Evolutionary conservation across 1,284 basidiomycete genomes (phyloP).

Genomic region (Boletellus dicymbophilus): DNA sequence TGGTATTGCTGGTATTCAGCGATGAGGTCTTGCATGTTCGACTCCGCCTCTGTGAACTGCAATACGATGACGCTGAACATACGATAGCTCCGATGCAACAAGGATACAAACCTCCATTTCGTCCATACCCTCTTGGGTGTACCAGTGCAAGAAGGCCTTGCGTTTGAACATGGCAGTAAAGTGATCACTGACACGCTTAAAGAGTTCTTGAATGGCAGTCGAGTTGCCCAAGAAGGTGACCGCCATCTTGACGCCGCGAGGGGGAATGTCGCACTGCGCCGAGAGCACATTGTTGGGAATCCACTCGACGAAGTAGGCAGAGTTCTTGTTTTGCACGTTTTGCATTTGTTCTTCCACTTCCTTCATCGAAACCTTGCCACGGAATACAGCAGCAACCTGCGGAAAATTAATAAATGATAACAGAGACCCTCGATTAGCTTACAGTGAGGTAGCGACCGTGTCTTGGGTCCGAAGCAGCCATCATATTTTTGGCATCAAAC

Average conservation of each 20-base stretch:
- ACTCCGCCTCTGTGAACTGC: conserved; percentile 92
- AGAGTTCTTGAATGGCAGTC: conserved; percentile 95
- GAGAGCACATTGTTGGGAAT: conserved; percentile 98
- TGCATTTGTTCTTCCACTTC: conserved; percentile 99
- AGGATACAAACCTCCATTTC: conserved; percentile 82
- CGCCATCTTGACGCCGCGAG: conserved; percentile 92
- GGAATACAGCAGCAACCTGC: conserved; percentile 95
- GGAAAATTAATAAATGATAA: conserved; percentile 4
- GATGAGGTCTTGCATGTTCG: conserved; percentile 95
- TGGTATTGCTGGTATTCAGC: conserved; percentile 98
- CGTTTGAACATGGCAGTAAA: conserved; percentile 99
- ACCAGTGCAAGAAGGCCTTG: conserved; percentile 99
- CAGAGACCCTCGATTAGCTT: conserved; percentile 21
- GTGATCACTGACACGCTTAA: conserved; percentile 97
- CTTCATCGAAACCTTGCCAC: conserved; percentile 98
- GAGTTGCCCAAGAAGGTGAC: conserved; percentile 98
- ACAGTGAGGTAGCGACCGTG: conserved; percentile 95
- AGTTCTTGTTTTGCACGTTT: conserved; percentile 97
- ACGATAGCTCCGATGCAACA: not conserved
- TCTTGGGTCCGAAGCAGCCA: conserved; percentile 94
- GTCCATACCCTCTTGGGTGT: conserved; percentile 99
- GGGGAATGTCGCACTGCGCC: conserved; percentile 95
- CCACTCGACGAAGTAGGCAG: conserved; percentile 98
- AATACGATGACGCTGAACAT: conserved; percentile 24
- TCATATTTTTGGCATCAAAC: conserved; percentile 99